Base-by-base conservation (phyloP, 2,329 filamentous ascomycete species). In the Cryphonectria nitschkei region DNA sequence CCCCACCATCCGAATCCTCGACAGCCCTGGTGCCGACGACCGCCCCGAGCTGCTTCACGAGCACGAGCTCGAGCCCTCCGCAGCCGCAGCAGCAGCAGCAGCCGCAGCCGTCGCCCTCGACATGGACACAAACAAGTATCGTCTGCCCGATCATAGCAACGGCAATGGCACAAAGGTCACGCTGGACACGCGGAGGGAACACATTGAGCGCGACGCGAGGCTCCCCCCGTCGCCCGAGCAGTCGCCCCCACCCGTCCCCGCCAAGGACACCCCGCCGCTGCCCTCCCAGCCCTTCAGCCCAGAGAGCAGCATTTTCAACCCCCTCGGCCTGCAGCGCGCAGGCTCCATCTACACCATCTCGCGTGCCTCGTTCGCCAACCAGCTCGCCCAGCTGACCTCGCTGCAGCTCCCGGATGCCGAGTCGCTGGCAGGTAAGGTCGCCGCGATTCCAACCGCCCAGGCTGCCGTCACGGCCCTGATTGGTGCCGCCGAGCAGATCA, bases 261-360 rank as follows among this genome's bases (percentile, higher is more conserved):
- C 65, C 32, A 89, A 89, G 76, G 87, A 90, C 76, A 84, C 82
- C 8, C 85, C 85, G 29, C 84, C 84, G 56, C 82, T 78, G 2
- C 70, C 77, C 64, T 67, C 52, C 69, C 74, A 29, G 65, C 71
- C 66, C 69, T 81, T 85, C 60, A 86, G 88, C 69, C 81, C 87
- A 43, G 82, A 85, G 54, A 84, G 87, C 52, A 84, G 86, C 54
- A 92, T 92, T 79, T 93, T 93, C 79, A 89, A 90, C 52, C 88
- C 89, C 5, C 85, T 89, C 60, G 88, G 88, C 32, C 84, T 90
- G 62, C 88, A 88, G 70, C 88, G 94, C 16, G 87, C 94, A 3
- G 93, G 93, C 58, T 98, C 95, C 50, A 94, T 98, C 75, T 98
- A 97, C 81, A 97, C 96, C 1, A 88, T 99, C 71, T 97, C 94